A percentile compares a stretch with the other conserved stretches of the same genome.
These are phyloP conservation scores for Fusarium protoensiforme DNA, from an alignment of 2,329 filamentous ascomycete genomes.

Conservation along the genomic window DNA sequence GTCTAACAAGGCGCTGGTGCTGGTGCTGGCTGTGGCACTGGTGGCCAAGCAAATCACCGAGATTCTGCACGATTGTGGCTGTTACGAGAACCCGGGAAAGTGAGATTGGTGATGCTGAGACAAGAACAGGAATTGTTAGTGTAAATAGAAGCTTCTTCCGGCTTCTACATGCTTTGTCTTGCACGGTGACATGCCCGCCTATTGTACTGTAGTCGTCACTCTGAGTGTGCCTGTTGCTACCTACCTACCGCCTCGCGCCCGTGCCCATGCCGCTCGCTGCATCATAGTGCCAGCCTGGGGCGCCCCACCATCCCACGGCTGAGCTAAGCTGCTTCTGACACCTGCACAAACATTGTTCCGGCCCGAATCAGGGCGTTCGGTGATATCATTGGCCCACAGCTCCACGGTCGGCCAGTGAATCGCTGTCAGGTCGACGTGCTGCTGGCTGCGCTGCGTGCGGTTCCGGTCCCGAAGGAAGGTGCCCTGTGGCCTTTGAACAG, in stretches of 20 bases:
- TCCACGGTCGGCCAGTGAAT: constrained; percentile 44
- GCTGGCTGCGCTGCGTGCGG: constrained; percentile 25
- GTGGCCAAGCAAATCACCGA: constrained; percentile 1
- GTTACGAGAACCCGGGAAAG: not conserved
- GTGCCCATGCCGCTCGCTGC: constrained; percentile 28
- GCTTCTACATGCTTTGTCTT: constrained; percentile 38
- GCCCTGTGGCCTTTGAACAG: constrained; percentile 44
- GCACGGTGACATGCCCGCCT: not conserved
- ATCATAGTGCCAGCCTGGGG: constrained; percentile 39
- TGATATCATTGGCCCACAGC: constrained; percentile 50
- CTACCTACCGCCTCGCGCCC: constrained; percentile 28
- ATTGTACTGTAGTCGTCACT: constrained; percentile 38
- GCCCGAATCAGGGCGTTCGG: constrained; percentile 40
- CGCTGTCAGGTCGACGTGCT: constrained; percentile 29
- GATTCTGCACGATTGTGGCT: not conserved
- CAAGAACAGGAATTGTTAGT: not conserved
- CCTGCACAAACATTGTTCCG: constrained; percentile 52
- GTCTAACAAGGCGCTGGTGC: constrained; percentile 16
- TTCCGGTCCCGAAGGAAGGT: constrained; percentile 40
- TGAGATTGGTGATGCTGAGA: not conserved
- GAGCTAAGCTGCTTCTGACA: constrained; percentile 37
- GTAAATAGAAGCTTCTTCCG: constrained; percentile 36
- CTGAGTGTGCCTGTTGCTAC: constrained; percentile 40
- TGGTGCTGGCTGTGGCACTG: not conserved
- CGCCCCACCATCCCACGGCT: constrained; percentile 34